These are phyloP conservation scores for Mycena haematopus DNA, from an alignment of 768 basidiomycete species.

Conservation along the genomic window DNA sequence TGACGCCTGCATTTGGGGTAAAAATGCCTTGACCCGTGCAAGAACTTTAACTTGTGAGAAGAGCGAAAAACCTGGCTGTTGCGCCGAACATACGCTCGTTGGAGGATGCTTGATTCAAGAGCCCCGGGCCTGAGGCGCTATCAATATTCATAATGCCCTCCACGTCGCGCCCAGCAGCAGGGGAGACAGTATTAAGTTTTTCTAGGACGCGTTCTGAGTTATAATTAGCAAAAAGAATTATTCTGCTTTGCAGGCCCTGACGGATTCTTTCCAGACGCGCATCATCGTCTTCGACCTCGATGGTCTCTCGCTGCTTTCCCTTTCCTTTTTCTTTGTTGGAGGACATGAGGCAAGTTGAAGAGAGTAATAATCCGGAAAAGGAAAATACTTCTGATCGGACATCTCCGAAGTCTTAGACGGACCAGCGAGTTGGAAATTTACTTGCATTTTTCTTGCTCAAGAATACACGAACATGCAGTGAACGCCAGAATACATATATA, in stretches of 20 bases:
- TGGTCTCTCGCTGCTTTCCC: constrained; percentile 24
- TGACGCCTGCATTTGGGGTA: constrained; percentile 52
- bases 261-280: constrained; percentile 27
- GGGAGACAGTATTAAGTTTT: constrained; percentile 21
- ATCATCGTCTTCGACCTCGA: constrained; percentile 27
- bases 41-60: constrained; percentile 43
- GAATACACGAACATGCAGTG: too few relatives aligned
- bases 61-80: background rate
- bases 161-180: constrained; percentile 8
- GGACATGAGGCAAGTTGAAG: background rate
- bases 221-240: background rate
- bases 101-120: constrained; percentile 2
- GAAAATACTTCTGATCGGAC: background rate
- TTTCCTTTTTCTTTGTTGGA: constrained; percentile 12
- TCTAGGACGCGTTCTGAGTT: constrained; percentile 24
- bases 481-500: background rate
- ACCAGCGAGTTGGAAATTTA: too few relatives aligned
- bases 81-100: constrained; percentile 11
- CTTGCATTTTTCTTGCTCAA: too few relatives aligned
- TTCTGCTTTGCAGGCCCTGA: background rate
- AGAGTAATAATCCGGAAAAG: background rate
- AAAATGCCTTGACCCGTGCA: constrained; percentile 52
- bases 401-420: background rate
- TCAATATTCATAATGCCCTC: constrained; percentile 9
- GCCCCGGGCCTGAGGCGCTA: background rate